Evolutionary conservation across 352 stramenopile species (phyloP), one percentile per base, ranked within the genome.

Genomic region (Aphanomyces euteiches): DNA sequence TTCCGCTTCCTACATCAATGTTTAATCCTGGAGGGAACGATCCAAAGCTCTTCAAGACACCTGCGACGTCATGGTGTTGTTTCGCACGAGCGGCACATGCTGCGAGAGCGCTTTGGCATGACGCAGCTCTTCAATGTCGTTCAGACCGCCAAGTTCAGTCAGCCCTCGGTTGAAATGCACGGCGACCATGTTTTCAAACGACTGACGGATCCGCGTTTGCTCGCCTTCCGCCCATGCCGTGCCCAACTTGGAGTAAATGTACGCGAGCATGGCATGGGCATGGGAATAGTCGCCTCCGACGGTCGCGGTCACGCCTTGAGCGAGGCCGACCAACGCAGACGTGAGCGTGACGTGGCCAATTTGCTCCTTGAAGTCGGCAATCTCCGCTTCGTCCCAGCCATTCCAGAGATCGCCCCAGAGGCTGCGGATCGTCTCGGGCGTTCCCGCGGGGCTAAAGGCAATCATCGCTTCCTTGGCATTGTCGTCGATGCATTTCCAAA

Each of bases 341-440:
- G 82, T 78, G 34, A 94, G 70, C 36, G 83, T 89, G 57, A 94
- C 79, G 10, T 83, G 82, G 69, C 83, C 87, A 78, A 94, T 84
- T 72, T 92, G 82, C 21, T 82, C 78, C 71, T 90, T 90, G 71
- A 94, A 88, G 56, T 94, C 86, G 8, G 77, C 69, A 45, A 95
- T 80, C 69, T 95, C 85, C 28, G 92, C 78, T 72, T 95, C 87
- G 15, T 86, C 87, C 87, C 87, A 95, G 37, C 87, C 87, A 5
- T 82, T 90, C 87, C 87, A 95, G 48, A 95, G 92, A 69, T 95
- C 87, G 47, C 85, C 85, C 87, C 87, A 93, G 3, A 95, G 74
- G 59, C 88, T 82, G 61, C 84, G 82, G 54, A 95, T 92, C 43
- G 87, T 95, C 75, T 95, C 83, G 3, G 87, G 80, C 0, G 75